phyloP scores from a whole-genome alignment of 2,329 filamentous ascomycete species.

The Podosphaera aphanis region DNA sequence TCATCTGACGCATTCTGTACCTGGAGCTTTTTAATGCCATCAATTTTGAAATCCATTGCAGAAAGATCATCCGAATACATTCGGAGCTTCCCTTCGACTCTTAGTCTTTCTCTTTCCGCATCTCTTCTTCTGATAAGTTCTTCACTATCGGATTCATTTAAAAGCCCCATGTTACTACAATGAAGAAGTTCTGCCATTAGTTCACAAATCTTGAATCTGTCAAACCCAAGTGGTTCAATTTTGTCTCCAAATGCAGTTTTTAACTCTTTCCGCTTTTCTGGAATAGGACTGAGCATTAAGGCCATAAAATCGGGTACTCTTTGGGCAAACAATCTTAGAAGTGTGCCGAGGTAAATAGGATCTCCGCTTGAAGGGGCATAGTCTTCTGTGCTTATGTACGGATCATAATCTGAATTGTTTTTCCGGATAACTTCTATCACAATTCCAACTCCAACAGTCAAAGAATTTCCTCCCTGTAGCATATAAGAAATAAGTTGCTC shows the following conservation, averaged over 20 bases:
- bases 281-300: conserved; percentile 54
- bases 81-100: conserved; percentile 49
- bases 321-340: conserved; percentile 70
- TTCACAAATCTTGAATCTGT: conserved; percentile 96
- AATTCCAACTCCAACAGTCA: conserved; percentile 91
- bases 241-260: conserved; percentile 74
- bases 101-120: conserved; percentile 54
- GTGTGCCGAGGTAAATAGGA: conserved; percentile 81
- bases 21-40: conserved; percentile 47
- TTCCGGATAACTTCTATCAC: conserved; percentile 97
- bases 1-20: conserved; percentile 65
- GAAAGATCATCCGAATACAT: conserved; percentile 18
- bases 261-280: conserved; percentile 48
- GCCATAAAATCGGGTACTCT: conserved; percentile 88
- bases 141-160: conserved; percentile 82
- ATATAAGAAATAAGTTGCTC: conserved; percentile 73
- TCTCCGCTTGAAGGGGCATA: conserved; percentile 66
- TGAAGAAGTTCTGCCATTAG: conserved; percentile 93
- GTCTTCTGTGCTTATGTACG: conserved; percentile 64
- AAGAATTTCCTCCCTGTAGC: conserved; percentile 75
- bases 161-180: conserved; percentile 92
- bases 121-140: conserved; percentile 64
- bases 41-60: conserved; percentile 33
- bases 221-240: conserved; percentile 87
- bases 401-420: conserved; percentile 97